Evolutionary conservation across 2,329 filamentous ascomycete species (phyloP).

Genomic region (Chaetomium globosum): DNA sequence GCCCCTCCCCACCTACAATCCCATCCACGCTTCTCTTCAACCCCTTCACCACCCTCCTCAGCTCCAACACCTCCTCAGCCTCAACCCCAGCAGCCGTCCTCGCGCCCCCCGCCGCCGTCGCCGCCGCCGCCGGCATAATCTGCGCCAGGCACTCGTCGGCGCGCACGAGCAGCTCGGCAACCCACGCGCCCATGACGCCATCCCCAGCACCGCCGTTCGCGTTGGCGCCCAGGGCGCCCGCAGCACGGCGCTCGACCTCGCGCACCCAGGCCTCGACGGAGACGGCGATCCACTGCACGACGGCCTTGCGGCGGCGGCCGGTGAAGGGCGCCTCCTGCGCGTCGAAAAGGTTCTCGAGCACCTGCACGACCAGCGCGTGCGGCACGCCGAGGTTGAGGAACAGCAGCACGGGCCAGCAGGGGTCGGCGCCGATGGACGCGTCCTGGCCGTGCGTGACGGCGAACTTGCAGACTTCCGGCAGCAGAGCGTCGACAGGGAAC

Average conservation of each 20-base stretch:
- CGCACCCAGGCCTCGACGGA: constrained; percentile 54
- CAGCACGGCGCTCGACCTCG: constrained; percentile 53
- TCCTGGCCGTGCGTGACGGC: constrained; percentile 62
- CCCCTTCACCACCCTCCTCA: constrained; percentile 33
- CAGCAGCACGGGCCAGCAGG: constrained; percentile 59
- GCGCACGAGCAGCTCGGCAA: constrained; percentile 54
- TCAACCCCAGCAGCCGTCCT: constrained; percentile 21
- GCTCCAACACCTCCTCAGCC: constrained; percentile 31
- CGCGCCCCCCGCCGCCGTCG: constrained; percentile 5
- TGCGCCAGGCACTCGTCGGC: constrained; percentile 47
- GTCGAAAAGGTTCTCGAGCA: constrained; percentile 61
- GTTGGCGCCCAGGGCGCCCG: constrained; percentile 35
- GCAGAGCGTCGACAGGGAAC: constrained; percentile 63
- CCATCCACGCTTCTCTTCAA: constrained; percentile 36
- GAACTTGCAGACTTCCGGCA: constrained; percentile 66
- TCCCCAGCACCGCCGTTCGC: constrained; percentile 15
- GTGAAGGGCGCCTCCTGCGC: constrained; percentile 63
- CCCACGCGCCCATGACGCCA: constrained; percentile 47
- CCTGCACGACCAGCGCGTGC: constrained; percentile 58
- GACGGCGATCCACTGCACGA: constrained; percentile 59
- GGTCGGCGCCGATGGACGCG: constrained; percentile 58
- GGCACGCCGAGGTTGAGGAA: constrained; percentile 60
- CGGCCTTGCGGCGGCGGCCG: constrained; percentile 51
- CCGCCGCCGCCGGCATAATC: constrained; percentile 15
- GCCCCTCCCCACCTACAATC: constrained; percentile 28